Evolutionary conservation across 169 alveolate genomes (phyloP), one percentile per base, ranked within the genome.

Genomic region (Amoebophrya sp.): DNA sequence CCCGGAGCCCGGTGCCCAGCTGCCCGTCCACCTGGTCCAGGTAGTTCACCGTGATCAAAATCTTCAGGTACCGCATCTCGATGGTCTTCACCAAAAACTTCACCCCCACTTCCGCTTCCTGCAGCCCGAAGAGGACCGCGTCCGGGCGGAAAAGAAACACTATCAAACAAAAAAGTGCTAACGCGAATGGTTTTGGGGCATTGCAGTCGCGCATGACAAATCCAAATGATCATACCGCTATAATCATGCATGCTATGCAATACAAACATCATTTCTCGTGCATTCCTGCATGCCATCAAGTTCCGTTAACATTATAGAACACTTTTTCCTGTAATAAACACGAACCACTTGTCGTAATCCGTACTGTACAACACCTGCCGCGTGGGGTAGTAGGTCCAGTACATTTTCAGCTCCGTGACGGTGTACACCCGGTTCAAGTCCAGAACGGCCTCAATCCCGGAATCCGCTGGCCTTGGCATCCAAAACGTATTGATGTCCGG

Each of bases 351-450:
- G 83, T 66, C 83, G 83, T 66, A 7, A 25, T 66, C 83, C 83
- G 83, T n/a, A 25, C 39, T 25, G 83, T 66, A 66, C 83, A 3
- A 66, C 2, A 66, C 18, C 18, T 66, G 83, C 83, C 83, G 29
- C 32, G 83, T 66, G 29, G 83, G 83, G 83, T 66, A 66, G 38
- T n/a, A 66, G 83, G 83, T 66, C 83, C 83, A 66, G 38, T n/a
- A 66, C 83, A 66, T 66, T 25, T 66, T 66, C 83, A 66, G 35
- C 83, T 66, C 83, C 35, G 83, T 66, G 35, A 66, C 83, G 38
- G 83, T 66, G 83, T 66, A 66, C 39, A 66, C 35, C 83, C 83
- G 83, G 83, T 66, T 66, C 39, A 66, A n/a, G 18, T 66, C 83
- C 35, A 66, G 83, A 66, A 66, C 18, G 83, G 83, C 83, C 35